Evolutionary conservation across 2,329 filamentous ascomycete genomes (phyloP).

Genomic region (Fusarium verticillioides): DNA sequence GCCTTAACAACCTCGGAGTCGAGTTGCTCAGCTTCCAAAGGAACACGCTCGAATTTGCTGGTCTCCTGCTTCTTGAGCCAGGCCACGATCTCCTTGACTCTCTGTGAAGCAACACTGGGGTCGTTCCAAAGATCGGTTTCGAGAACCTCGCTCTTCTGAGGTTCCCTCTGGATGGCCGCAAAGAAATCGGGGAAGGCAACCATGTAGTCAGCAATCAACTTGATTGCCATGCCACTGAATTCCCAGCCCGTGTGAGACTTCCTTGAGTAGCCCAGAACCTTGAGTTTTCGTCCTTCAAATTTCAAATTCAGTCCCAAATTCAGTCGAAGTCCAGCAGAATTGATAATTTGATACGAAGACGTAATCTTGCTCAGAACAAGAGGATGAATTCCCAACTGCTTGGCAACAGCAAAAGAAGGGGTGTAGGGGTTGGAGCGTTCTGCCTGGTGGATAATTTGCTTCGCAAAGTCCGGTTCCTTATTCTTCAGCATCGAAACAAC

Average conservation of each 20-base stretch:
- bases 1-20: slow-evolving; percentile 88
- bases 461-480: slow-evolving; percentile 85
- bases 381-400: slow-evolving; percentile 82
- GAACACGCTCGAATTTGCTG: slow-evolving; percentile 94
- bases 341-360: slow-evolving; percentile 87
- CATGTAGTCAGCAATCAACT: slow-evolving; percentile 89
- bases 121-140: slow-evolving; percentile 89
- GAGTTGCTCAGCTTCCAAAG: slow-evolving; percentile 93
- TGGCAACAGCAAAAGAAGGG: slow-evolving; percentile 90
- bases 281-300: slow-evolving; percentile 94
- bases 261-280: slow-evolving; percentile 94
- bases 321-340: slow-evolving; percentile 80
- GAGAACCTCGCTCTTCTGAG: slow-evolving; percentile 83
- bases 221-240: slow-evolving; percentile 86
- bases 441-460: slow-evolving; percentile 75
- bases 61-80: slow-evolving; percentile 95
- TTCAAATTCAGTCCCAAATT: slow-evolving; percentile 97
- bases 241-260: slow-evolving; percentile 92
- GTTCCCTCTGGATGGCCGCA: slow-evolving; percentile 84
- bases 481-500: slow-evolving; percentile 77
- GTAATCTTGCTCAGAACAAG: slow-evolving; percentile 95
- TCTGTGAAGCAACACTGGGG: slow-evolving; percentile 74
- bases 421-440: slow-evolving; percentile 80
- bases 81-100: slow-evolving; percentile 91
- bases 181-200: slow-evolving; percentile 95